Percentiles rank a stretch among this genome's conserved stretches.
Evolutionary conservation across 2,329 filamentous ascomycete genomes (phyloP).

Genomic region (Ophiostoma fasciatum): DNA sequence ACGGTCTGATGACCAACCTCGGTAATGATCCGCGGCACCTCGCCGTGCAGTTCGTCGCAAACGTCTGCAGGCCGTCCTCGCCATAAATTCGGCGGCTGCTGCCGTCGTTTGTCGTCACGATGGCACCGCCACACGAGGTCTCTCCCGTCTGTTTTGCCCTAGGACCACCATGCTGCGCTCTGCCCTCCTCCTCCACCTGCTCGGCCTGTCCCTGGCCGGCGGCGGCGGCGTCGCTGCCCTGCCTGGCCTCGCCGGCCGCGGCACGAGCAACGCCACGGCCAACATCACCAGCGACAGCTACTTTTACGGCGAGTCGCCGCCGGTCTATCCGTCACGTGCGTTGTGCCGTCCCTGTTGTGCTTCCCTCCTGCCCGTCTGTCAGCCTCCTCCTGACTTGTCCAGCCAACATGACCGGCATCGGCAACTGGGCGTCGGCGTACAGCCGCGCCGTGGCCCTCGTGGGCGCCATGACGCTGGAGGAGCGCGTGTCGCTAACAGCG

Average conservation of each 20-base stretch:
- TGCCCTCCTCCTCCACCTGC: no score
- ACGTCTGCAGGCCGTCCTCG: no score
- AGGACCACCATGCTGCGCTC: no score
- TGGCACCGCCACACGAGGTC: no score
- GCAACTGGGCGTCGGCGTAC: conserved; percentile 54
- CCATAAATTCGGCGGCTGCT: no score
- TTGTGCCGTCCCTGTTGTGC: not conserved
- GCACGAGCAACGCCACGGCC: not conserved
- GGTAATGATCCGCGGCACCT: no score
- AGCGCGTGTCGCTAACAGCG: conserved; percentile 35
- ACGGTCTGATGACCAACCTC: no score
- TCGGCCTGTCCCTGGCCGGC: no score
- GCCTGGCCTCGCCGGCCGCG: not conserved
- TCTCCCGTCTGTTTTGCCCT: no score
- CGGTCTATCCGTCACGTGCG: conserved; percentile 34
- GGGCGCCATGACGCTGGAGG: conserved; percentile 53
- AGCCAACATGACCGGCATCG: conserved; percentile 42
- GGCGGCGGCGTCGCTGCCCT: not conserved
- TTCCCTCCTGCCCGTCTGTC: not conserved
- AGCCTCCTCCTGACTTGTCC: not conserved
- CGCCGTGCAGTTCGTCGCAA: no score
- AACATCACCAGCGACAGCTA: conserved; percentile 24
- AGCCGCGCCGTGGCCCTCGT: conserved; percentile 55
- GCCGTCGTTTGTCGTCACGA: no score
- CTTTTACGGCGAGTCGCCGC: conserved; percentile 34